These are phyloP conservation scores for Populus hybrid DNA, from an alignment of 441 rosid genomes.

Conservation along the genomic window DNA sequence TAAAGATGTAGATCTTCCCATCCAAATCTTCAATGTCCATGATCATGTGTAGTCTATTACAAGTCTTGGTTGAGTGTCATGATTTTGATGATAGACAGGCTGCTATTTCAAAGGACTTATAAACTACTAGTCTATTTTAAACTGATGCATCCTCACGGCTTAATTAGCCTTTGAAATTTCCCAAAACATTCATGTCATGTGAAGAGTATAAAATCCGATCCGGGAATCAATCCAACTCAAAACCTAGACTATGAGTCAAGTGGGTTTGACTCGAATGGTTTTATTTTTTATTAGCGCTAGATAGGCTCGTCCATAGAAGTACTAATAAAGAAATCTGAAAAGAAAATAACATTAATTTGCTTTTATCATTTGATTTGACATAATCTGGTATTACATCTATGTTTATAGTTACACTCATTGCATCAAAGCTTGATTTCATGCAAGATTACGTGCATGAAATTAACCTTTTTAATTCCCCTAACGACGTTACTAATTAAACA, in stretches of 20 bases:
- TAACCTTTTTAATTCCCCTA: neutral
- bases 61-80: neutral
- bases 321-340: neutral
- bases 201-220: no score
- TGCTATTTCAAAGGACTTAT: no score
- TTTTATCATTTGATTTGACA: neutral
- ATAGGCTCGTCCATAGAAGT: neutral
- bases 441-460: constrained; percentile 10
- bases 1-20: no score
- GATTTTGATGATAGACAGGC: no score
- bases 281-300: neutral
- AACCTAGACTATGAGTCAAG: no score
- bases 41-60: neutral
- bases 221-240: no score
- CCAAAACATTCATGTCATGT: no score
- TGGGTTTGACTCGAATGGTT: no score
- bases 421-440: neutral
- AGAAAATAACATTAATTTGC: neutral
- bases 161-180: no score
- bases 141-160: no score
- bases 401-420: neutral
- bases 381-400: neutral
- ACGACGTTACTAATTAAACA: neutral
- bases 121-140: no score
- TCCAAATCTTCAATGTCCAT: no score